Conservation (phyloP, 1,284 basidiomycete genomes). For the Coriolopsis trogii region DNA sequence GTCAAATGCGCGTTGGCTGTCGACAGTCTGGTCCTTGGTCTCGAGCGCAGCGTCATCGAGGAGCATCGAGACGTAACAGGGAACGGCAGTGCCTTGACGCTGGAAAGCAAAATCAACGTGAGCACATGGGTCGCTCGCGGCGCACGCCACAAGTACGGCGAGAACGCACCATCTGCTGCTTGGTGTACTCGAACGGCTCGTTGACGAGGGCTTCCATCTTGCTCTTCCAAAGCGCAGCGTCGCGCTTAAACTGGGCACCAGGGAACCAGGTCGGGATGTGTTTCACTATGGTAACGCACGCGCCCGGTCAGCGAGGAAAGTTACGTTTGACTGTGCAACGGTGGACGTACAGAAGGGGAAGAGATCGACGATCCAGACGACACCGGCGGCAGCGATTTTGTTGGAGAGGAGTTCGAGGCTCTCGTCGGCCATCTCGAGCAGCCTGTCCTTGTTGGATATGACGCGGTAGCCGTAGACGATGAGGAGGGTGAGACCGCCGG, state of each 20-base stretch:
- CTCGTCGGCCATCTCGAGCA: constrained; percentile 62
- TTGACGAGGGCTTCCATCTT: constrained; percentile 71
- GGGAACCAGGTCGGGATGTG: constrained; percentile 39
- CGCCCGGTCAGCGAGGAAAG: background rate
- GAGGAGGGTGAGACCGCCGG: constrained; percentile 61
- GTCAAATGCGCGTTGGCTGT: constrained; percentile 54
- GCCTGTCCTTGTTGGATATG: constrained; percentile 52
- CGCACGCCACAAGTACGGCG: background rate
- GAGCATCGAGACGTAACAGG: constrained; percentile 66
- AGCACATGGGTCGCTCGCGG: background rate
- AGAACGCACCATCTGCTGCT: constrained; percentile 48
- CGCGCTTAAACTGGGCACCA: constrained; percentile 41
- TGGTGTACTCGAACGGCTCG: constrained; percentile 60
- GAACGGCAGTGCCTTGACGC: constrained; percentile 54
- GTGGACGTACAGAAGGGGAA: constrained; percentile 43
- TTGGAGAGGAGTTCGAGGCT: constrained; percentile 58
- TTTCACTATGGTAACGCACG: constrained; percentile 22
- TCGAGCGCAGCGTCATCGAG: constrained; percentile 42
- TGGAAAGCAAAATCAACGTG: constrained; percentile 26
- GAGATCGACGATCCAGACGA: constrained; percentile 72
- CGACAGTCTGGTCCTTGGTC: constrained; percentile 27
- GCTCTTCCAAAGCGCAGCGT: constrained; percentile 63
- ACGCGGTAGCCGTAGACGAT: constrained; percentile 70
- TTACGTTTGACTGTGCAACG: too few relatives aligned
- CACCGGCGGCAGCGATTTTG: constrained; percentile 62